Conservation (phyloP, 352 stramenopile species). For the Phytopythium mirpurense region DNA sequence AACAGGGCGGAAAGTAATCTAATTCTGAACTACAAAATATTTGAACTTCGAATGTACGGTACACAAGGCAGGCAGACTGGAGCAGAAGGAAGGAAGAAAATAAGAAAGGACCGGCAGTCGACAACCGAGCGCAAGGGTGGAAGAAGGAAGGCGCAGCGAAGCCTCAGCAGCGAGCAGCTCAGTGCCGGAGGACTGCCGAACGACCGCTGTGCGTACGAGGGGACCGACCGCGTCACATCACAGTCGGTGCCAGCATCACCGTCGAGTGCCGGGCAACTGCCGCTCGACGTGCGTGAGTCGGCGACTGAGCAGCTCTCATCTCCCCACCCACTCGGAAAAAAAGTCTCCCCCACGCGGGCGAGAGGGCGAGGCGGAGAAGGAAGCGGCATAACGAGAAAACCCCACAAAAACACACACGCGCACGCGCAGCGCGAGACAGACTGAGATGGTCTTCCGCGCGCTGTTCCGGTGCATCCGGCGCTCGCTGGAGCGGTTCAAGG, state of each 20-base stretch:
- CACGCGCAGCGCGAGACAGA: background rate
- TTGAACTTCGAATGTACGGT: too few relatives aligned
- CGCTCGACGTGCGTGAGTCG: too few relatives aligned
- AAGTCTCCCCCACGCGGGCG: background rate
- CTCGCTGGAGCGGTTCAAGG: slow-evolving; percentile 23
- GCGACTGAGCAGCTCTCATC: too few relatives aligned
- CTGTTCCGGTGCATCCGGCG: slow-evolving; percentile 29
- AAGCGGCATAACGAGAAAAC: slow-evolving; percentile 5
- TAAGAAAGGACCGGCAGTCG: background rate
- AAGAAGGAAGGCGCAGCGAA: background rate
- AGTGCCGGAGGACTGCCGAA: too few relatives aligned
- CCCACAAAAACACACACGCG: background rate
- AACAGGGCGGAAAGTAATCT: slow-evolving; percentile 4
- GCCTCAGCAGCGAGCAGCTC: too few relatives aligned
- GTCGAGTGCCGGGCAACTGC: background rate
- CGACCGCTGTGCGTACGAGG: too few relatives aligned
- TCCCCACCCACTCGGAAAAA: too few relatives aligned
- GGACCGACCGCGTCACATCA: too few relatives aligned
- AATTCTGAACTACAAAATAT: too few relatives aligned
- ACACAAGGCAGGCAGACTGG: too few relatives aligned
- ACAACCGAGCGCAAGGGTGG: background rate
- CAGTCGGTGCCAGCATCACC: background rate
- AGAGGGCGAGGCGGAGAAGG: background rate
- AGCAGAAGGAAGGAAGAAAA: background rate
- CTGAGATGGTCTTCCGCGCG: slow-evolving; percentile 26